Base-by-base conservation (phyloP, 148 eudicot species). In the Nepenthes gracilis region DNA sequence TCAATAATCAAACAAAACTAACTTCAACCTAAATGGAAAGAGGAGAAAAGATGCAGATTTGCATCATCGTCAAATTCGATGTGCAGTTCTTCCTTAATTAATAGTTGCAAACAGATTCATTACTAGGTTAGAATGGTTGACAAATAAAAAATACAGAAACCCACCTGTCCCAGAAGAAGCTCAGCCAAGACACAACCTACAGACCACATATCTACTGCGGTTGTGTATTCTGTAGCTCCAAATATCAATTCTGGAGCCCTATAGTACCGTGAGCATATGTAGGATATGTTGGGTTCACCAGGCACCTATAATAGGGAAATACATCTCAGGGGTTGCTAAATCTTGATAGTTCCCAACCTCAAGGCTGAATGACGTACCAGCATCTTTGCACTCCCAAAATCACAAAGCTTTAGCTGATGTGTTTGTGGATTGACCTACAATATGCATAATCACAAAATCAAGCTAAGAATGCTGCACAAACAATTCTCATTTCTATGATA, bases 321-420 rank as follows among this genome's bases (percentile, higher is more conserved):
- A 57, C 55, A 61, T 33, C 54, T 64, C 23, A 23, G 52, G 61
- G 14, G 51, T 43, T 59, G 60, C 43, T 57, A 55, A 32, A 40
- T 40, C 8, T 35, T 13, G 6, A 35, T 5, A 58, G 38, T 2
- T 2, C 53, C 36, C 58, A 5, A 50, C 58, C 54, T 37, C 56
- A 35, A 40, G 43, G 14, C 11, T 0, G 47, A 61, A 13, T 36
- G 37, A 64, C 83, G 63, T 85, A 92, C 98, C 98, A 93, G 64
- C 75, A 79, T 83, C 80, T 93, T 93, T 55, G 98, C 98, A 72
- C 98, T 93, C 34, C 98, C 98, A 68, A 93, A 86, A 79, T 93
- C 98, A 56, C 98, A 92, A 38, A 88, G 64, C 75, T 92, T 92
- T 40, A 92, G 82, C 75, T 92, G 82, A 64, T 92, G 96, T 11